phyloP scores from a whole-genome alignment of 345 rosid species.

The Linum tenue region DNA sequence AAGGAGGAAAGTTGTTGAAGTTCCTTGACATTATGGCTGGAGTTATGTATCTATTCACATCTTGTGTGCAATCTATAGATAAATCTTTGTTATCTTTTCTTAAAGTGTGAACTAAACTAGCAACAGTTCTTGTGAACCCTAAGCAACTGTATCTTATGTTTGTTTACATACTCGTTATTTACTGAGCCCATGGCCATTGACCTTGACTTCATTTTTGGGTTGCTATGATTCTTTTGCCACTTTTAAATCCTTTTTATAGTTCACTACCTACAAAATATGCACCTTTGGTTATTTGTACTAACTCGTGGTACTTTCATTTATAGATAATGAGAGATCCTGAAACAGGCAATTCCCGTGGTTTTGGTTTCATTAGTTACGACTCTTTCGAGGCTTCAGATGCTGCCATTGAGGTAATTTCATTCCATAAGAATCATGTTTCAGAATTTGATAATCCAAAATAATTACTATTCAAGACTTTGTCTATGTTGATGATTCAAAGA shows the following conservation, averaged over 20 bases:
- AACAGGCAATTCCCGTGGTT: conserved; percentile 92
- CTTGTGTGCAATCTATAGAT: too few species aligned
- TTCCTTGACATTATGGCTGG: background rate
- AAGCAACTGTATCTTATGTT: too few species aligned
- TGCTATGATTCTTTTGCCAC: too few species aligned
- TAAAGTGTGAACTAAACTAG: too few species aligned
- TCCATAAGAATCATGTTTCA: background rate
- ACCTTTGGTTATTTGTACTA: conserved; percentile 6
- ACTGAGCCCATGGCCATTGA: background rate
- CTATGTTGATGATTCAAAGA: conserved; percentile 1
- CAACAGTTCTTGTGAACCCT: too few species aligned
- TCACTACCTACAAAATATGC: background rate
- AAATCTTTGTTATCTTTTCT: too few species aligned
- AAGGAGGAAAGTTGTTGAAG: too few species aligned
- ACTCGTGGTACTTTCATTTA: conserved; percentile 10
- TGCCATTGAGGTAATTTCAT: conserved; percentile 72
- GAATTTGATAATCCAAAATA: background rate
- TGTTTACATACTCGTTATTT: too few species aligned
- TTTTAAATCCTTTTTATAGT: background rate
- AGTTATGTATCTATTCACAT: too few species aligned
- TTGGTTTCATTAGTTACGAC: conserved; percentile 97
- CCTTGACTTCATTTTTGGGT: background rate
- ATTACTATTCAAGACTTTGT: background rate
- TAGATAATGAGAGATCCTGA: conserved; percentile 99
- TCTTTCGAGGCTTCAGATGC: conserved; percentile 99